These are phyloP conservation scores for Kodamaea leandrae DNA, from an alignment of 805 yeast genomes.

Conservation along the genomic window DNA sequence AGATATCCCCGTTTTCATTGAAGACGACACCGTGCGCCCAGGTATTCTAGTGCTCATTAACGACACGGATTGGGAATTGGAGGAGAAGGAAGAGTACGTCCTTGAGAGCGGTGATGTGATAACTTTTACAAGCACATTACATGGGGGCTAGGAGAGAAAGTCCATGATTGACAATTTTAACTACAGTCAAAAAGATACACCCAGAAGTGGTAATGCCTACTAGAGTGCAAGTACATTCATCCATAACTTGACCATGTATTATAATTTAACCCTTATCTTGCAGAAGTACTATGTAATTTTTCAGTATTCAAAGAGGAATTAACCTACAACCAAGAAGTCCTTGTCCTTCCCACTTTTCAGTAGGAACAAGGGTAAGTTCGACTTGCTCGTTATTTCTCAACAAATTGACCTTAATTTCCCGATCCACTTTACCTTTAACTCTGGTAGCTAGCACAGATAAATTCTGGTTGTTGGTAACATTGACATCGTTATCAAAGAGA, in stretches of 20 bases:
- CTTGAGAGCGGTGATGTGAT: slow-evolving; percentile 73
- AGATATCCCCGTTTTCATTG: slow-evolving; percentile 73
- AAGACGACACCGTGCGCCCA: slow-evolving; percentile 80
- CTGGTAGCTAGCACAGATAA: slow-evolving; percentile 43
- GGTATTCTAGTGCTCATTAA: slow-evolving; percentile 89
- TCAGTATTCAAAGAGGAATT: slow-evolving; percentile 32
- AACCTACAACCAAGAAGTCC: slow-evolving; percentile 71
- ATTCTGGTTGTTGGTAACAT: slow-evolving; percentile 54
- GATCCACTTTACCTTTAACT: slow-evolving; percentile 40
- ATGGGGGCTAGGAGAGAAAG: slow-evolving; percentile 90
- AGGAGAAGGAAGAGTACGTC: slow-evolving; percentile 81
- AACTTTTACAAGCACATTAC: slow-evolving; percentile 88
- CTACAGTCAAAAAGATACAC: no score
- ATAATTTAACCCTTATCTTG: background rate
- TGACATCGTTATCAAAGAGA: slow-evolving; percentile 48
- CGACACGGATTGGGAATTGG: slow-evolving; percentile 96
- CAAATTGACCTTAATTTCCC: slow-evolving; percentile 25
- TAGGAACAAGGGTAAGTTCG: slow-evolving; percentile 39
- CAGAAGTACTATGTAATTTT: no score
- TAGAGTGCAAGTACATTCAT: no score
- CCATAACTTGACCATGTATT: background rate
- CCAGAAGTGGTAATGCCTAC: no score
- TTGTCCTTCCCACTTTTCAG: slow-evolving; percentile 57
- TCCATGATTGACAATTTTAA: background rate
- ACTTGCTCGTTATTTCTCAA: slow-evolving; percentile 27